Evolutionary conservation across 805 yeast species (phyloP).

Genomic region (Komagataella ulmi): DNA sequence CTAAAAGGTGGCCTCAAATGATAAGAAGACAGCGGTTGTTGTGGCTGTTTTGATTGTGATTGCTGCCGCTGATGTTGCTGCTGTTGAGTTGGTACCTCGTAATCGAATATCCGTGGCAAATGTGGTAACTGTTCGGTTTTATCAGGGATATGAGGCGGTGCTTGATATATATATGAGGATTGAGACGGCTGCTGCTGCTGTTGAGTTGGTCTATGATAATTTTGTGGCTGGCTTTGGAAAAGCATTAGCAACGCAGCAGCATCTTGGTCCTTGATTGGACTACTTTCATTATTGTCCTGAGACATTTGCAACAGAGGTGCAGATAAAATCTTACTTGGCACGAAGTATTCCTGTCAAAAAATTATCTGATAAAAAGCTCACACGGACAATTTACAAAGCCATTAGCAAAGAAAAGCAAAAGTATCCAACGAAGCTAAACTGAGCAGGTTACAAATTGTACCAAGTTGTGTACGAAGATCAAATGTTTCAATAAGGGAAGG

Average conservation of each 20-base stretch:
- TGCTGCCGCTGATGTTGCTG: not conserved
- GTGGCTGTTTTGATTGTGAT: not conserved
- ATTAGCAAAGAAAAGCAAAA: not conserved
- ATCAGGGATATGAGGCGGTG: conserved; percentile 5
- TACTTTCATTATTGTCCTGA: not conserved
- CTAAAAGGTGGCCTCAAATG: not conserved
- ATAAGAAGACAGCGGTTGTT: not conserved
- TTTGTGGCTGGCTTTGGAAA: conserved; percentile 17
- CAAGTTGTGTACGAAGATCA: not conserved
- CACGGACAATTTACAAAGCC: not conserved
- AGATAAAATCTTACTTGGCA: not conserved
- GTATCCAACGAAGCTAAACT: not conserved
- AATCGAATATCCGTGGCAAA: not conserved
- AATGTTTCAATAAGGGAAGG: not conserved
- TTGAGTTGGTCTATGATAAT: not conserved
- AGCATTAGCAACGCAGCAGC: conserved; percentile 26
- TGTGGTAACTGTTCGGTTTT: not conserved
- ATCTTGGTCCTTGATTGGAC: conserved; percentile 14
- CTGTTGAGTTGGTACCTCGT: not conserved
- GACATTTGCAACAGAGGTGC: not conserved
- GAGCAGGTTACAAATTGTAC: not conserved
- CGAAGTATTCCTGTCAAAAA: not conserved
- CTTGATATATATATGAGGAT: not conserved
- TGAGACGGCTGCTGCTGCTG: not conserved
- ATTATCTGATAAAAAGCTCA: not conserved